Evolutionary conservation across 2,329 filamentous ascomycete species (phyloP), one percentile per base, ranked within the genome.

Genomic region (Clonostachys byssicola): DNA sequence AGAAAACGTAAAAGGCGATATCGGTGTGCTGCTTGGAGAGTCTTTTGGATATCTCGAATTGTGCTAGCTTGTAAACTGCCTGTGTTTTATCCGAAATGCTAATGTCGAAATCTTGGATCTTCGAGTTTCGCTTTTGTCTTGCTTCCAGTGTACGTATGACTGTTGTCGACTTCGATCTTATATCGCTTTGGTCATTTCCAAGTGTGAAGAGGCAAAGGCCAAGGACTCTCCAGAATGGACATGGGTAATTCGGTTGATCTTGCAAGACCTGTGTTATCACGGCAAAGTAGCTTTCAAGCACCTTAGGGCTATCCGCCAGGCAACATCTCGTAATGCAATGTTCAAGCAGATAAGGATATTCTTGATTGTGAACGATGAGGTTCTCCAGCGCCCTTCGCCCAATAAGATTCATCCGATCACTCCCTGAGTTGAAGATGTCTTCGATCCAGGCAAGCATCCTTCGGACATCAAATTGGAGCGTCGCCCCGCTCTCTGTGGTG

Each of bases 41-140:
- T 17, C 92, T 80, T 58, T 92, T 91, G 0, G 94, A 97, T 18
- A 95, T 95, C 61, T 97, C 92, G 54, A 96, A 97, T 61, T 99
- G 94, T 0, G 95, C 94, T 41, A 95, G 76, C 68, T 99, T 99
- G 69, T 97, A 99, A 4, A 99, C 92, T 0, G 92, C 92, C 54
- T 95, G 95, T 0, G 95, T 99, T 68, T 96, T 97, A 68, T 99
- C 95, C 0, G 92, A 95, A 49, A 99, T 94, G 63, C 92, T 96
- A 58, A 99, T 97, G 59, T 99, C 94, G 49, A 96, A 95, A 63
- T 99, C 94, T 61, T 96, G 90, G 7, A 99, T 83, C 60, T 95
- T 95, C 2, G 92, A 96, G 53, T 83, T 94, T 54, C 88, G 74
- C 4, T 69, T 68, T 54, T 94, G 88, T 20, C 89, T 82, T 54